Evolutionary conservation across 1,139 yeast species (phyloP), one percentile per base, ranked within the genome.

Genomic region (Lodderomyces margitis): DNA sequence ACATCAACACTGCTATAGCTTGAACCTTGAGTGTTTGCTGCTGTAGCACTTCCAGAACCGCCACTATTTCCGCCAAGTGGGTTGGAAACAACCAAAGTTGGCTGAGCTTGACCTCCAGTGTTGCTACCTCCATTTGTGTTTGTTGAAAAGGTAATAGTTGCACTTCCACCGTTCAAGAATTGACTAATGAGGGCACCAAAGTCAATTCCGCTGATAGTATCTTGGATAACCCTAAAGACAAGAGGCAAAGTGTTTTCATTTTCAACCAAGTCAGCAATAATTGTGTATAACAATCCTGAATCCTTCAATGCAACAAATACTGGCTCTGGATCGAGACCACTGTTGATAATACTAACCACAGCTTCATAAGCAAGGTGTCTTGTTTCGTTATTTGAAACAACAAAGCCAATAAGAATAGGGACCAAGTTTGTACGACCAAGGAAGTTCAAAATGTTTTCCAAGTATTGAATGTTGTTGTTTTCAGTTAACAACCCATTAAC

Each of bases 271-370:
- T 59, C 59, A 10, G 66, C 59, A 45, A 65, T 51, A 35, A 64
- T 46, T 3, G 58, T 52, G 44, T 65, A 66, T n/a, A 59, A 66
- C 46, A 66, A 60, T 4, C 63, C 64, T 15, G 70, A 64, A 44
- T 59, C 49, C 45, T 64, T 68, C 43, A 66, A 61, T 7, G 68
- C 69, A 36, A 54, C 59, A 47, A 62, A 64, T 23, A 65, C 50
- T n/a, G 56, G 48, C 19, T 69, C 64, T 32, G 62, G 46, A 48
- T 66, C 61, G 41, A 57, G 41, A 10, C 51, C 43, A 4, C 53
- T 55, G 17, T 53, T 52, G 39, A 52, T 37, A 7, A 55, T 52
- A 10, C 51, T 52, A 28, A 50, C 54, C 31, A 61, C 49, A 8
- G 56, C 43, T 9, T 46, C 47, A 17, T 49, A 47, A 19, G 58